Percentiles rank a stretch among this genome's conserved stretches.
Conservation (phyloP, 805 yeast species). For the Candida odintsovae region DNA sequence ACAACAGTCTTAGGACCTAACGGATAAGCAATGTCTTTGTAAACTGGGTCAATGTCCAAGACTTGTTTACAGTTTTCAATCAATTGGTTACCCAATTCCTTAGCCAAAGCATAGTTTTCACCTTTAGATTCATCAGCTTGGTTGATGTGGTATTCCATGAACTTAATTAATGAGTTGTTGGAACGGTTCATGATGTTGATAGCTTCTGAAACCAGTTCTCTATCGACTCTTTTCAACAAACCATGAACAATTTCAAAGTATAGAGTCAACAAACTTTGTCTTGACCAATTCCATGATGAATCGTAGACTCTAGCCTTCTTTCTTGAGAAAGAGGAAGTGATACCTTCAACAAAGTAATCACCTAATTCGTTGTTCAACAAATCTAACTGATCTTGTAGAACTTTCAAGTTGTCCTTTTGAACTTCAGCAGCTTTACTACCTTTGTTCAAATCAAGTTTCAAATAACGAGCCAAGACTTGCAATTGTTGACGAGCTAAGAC, state of each 20-base stretch:
- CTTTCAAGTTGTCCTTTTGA: slow-evolving; percentile 73
- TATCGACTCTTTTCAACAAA: slow-evolving; percentile 80
- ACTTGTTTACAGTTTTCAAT: slow-evolving; percentile 95
- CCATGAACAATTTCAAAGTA: slow-evolving; percentile 96
- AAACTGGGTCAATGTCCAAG: slow-evolving; percentile 74
- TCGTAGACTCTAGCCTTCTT: slow-evolving; percentile 94
- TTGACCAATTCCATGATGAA: slow-evolving; percentile 99
- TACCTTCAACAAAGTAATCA: slow-evolving; percentile 89
- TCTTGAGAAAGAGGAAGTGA: slow-evolving; percentile 83
- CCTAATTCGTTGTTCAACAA: slow-evolving; percentile 71
- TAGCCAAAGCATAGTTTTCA: slow-evolving; percentile 88
- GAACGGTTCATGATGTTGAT: slow-evolving; percentile 97
- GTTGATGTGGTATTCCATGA: slow-evolving; percentile 80
- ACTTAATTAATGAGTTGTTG: slow-evolving; percentile 85
- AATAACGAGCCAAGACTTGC: slow-evolving; percentile 90
- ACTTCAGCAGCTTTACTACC: slow-evolving; percentile 82
- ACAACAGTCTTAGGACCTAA: slow-evolving; percentile 91
- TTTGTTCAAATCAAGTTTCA: slow-evolving; percentile 84
- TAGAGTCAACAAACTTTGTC: slow-evolving; percentile 92
- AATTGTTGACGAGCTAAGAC: slow-evolving; percentile 50
- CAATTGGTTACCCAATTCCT: slow-evolving; percentile 84
- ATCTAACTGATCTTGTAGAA: slow-evolving; percentile 86
- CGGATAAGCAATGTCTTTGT: slow-evolving; percentile 90
- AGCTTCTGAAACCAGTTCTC: slow-evolving; percentile 95
- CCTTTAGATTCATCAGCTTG: slow-evolving; percentile 74